Base-by-base conservation (phyloP, 2,329 filamentous ascomycete species). In the Parascedosporium putredinis region DNA sequence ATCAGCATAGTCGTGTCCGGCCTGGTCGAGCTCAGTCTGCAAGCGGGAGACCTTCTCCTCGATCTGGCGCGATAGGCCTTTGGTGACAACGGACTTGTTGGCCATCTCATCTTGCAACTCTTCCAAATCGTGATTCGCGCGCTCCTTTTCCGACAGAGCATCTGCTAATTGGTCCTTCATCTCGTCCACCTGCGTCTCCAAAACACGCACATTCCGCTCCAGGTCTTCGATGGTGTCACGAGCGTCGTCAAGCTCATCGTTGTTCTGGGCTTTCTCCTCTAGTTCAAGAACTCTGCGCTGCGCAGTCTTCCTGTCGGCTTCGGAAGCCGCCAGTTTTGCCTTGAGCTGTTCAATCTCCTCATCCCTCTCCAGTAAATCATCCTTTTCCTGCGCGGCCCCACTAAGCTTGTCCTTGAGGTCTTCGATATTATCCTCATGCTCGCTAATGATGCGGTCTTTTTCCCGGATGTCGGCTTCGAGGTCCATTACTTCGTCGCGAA, bases 21-120 rank as follows among this genome's bases (percentile, higher is more conserved):
- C 67, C 52, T 67, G 67, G 51, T 79, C 76, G 5, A 88, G 66
- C 51, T 89, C 84, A 43, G 76, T 69, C 56, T 89, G 83, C 8
- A 90, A 67, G 27, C 79, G 79, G 47, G 71, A 67, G 7, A 80
- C 68, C 62, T 81, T 87, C 56, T 87, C 84, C 58, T 90, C 84
- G 16, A 88, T 74, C 64, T 90, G 85, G 27, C 84, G 78, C 48
- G 80, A 86, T 7, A 88, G 71, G 2, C 83, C 84, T 60, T 86
- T 88, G 10, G 84, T 86, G 49, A 80, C 79, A 33, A 88, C 75
- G 0, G 86, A 90, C 57, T 88, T 89, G 65, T 90, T 83, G 20
- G 84, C 76, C 75, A 89, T 79, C 58, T 89, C 86, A 49, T 87
- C 83, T 54, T 86, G 84, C 22, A 89, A 71, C 58, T 84, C 79